A percentile compares a stretch with the other conserved stretches of the same genome.
phyloP scores from a whole-genome alignment of 371 early-diverging fungal species.

The Mortierella sp. region DNA sequence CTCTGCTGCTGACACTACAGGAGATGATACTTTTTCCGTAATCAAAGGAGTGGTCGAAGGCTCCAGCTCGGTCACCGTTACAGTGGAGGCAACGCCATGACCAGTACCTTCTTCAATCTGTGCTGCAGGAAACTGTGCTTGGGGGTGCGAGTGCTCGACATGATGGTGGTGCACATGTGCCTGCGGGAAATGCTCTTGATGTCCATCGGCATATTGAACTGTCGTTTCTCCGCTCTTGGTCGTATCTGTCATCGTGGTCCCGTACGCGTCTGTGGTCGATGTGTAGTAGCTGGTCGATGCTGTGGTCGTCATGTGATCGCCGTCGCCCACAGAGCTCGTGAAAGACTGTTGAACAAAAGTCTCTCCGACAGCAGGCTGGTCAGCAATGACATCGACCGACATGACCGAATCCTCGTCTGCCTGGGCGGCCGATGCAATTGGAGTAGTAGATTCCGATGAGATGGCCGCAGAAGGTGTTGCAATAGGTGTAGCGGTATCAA shows the following conservation, averaged over 20 bases:
- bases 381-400: background rate
- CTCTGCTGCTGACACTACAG: background rate
- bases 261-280: constrained; percentile 17
- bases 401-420: background rate
- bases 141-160: constrained; percentile 14
- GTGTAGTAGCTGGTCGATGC: background rate
- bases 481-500: background rate
- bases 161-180: constrained; percentile 18
- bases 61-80: constrained; percentile 11
- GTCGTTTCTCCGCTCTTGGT: background rate
- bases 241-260: constrained; percentile 22
- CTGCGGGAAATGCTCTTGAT: constrained; percentile 21
- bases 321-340: constrained; percentile 17
- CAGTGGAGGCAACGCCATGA: background rate
- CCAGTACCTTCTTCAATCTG: constrained; percentile 4
- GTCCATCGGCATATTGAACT: constrained; percentile 30
- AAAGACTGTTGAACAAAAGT: constrained; percentile 23
- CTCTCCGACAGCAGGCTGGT: constrained; percentile 13
- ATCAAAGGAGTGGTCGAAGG: background rate
- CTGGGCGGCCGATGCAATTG: background rate
- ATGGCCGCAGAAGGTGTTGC: background rate
- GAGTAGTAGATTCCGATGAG: background rate
- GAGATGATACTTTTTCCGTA: background rate
- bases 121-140: background rate
- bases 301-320: constrained; percentile 22